phyloP scores from a whole-genome alignment of 495 filamentous ascomycete genomes.

The Massariosphaeria phaeospora region DNA sequence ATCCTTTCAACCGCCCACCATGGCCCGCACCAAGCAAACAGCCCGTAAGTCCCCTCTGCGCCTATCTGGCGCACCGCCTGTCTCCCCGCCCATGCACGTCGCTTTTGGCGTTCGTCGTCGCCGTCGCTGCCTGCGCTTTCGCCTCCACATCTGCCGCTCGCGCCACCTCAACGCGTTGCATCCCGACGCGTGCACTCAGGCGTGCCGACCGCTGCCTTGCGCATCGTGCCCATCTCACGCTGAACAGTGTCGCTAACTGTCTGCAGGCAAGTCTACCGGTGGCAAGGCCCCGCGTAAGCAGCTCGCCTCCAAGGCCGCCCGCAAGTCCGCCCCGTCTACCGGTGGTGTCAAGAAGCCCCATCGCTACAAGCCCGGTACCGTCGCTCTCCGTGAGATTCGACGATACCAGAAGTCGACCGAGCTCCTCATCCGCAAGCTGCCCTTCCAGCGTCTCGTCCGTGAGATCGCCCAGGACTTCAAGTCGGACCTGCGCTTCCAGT shows the following conservation, averaged over 20 bases:
- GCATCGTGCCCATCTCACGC: slow-evolving; percentile 4
- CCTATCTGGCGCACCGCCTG: slow-evolving; percentile 16
- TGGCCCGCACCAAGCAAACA: slow-evolving; percentile 99
- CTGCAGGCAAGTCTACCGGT: slow-evolving; percentile 45
- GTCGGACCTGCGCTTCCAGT: slow-evolving; percentile 99
- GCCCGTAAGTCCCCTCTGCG: slow-evolving; percentile 64
- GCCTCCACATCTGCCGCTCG: slow-evolving; percentile 24
- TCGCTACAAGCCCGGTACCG: slow-evolving; percentile 99
- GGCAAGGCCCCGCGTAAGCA: slow-evolving; percentile 36
- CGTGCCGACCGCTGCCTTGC: no score
- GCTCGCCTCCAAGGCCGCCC: slow-evolving; percentile 36
- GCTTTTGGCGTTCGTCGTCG: slow-evolving; percentile 4
- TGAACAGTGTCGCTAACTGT: slow-evolving; percentile 36
- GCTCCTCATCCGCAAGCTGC: slow-evolving; percentile 99
- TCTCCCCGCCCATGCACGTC: background rate
- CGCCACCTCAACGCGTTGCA: slow-evolving; percentile 26
- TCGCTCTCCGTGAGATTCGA: slow-evolving; percentile 99
- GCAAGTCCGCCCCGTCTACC: slow-evolving; percentile 35
- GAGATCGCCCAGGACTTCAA: slow-evolving; percentile 99
- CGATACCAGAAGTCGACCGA: slow-evolving; percentile 99
- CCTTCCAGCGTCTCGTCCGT: slow-evolving; percentile 99
- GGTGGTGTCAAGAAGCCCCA: slow-evolving; percentile 99
- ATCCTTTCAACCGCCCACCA: slow-evolving; percentile 40
- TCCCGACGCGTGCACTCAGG: no score
- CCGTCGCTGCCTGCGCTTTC: slow-evolving; percentile 30